A percentile compares a stretch with the other conserved stretches of the same genome.
phyloP scores from a whole-genome alignment of 805 yeast species.

The Lachancea dasiensis region DNA sequence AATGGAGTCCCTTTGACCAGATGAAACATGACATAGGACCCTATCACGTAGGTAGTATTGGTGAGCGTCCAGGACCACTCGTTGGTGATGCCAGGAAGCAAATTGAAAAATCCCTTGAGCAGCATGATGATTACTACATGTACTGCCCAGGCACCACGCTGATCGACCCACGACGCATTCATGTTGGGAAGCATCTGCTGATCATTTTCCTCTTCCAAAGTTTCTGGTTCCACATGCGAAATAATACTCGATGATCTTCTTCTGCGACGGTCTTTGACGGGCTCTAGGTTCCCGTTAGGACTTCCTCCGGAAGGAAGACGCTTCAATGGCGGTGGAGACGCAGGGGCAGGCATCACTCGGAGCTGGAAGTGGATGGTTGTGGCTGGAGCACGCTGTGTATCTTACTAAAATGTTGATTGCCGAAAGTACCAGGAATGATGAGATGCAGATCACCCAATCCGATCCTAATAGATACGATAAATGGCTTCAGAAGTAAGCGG shows the following conservation, averaged over 20 bases:
- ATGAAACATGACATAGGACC: constrained; percentile 94
- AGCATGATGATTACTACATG: constrained; percentile 78
- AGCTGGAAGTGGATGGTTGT: too few species aligned
- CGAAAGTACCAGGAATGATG: too few species aligned
- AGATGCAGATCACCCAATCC: too few species aligned
- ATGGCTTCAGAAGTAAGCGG: too few species aligned
- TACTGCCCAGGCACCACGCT: constrained; percentile 93
- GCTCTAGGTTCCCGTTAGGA: constrained; percentile 18
- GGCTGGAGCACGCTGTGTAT: too few species aligned
- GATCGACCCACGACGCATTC: constrained; percentile 95
- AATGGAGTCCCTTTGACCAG: constrained; percentile 95
- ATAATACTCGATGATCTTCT: constrained; percentile 85
- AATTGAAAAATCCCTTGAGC: constrained; percentile 69
- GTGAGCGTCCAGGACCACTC: constrained; percentile 94
- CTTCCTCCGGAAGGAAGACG: constrained; percentile 29
- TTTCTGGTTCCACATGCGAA: constrained; percentile 90
- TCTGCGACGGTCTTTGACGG: constrained; percentile 37
- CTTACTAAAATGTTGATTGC: too few species aligned
- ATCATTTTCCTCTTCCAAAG: constrained; percentile 85
- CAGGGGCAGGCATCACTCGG: constrained; percentile 8
- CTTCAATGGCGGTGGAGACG: constrained; percentile 13
- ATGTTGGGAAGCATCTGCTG: constrained; percentile 83
- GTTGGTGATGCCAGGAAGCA: constrained; percentile 71
- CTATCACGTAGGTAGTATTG: constrained; percentile 81
- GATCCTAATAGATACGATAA: too few species aligned